phyloP scores from a whole-genome alignment of 2,329 filamentous ascomycete species.

The Ilyonectria robusta region DNA sequence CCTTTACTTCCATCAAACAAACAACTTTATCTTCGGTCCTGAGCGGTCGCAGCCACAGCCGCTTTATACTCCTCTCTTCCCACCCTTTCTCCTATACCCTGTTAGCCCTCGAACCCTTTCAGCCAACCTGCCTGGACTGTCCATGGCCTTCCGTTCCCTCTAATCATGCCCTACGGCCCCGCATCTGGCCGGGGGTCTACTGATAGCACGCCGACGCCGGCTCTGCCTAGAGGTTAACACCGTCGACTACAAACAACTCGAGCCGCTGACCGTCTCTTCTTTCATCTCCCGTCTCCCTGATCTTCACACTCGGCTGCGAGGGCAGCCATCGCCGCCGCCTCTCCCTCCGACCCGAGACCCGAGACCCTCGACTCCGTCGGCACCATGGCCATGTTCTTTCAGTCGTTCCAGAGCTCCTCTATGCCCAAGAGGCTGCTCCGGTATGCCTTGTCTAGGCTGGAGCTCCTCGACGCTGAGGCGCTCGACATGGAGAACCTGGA shows the following conservation, averaged over 20 bases:
- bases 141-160: constrained; percentile 42
- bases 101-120: constrained; percentile 12
- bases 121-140: background rate
- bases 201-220: constrained; percentile 50
- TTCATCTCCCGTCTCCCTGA: constrained; percentile 17
- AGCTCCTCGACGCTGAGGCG: constrained; percentile 89
- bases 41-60: constrained; percentile 27
- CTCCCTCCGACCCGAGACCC: constrained; percentile 28
- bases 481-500: constrained; percentile 90
- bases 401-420: constrained; percentile 74
- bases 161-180: constrained; percentile 54
- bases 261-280: constrained; percentile 21
- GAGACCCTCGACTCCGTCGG: constrained; percentile 26
- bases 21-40: constrained; percentile 34
- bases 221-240: constrained; percentile 39
- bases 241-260: constrained; percentile 31
- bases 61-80: background rate
- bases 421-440: constrained; percentile 92
- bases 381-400: constrained; percentile 81
- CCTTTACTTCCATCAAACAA: constrained; percentile 8
- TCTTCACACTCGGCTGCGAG: constrained; percentile 31
- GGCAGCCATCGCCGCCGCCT: constrained; percentile 37
- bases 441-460: constrained; percentile 86
- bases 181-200: constrained; percentile 54
- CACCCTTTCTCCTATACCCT: constrained; percentile 5